Evolutionary conservation across 1,139 yeast genomes (phyloP).

Genomic region (Kluyveromyces marxianus): DNA sequence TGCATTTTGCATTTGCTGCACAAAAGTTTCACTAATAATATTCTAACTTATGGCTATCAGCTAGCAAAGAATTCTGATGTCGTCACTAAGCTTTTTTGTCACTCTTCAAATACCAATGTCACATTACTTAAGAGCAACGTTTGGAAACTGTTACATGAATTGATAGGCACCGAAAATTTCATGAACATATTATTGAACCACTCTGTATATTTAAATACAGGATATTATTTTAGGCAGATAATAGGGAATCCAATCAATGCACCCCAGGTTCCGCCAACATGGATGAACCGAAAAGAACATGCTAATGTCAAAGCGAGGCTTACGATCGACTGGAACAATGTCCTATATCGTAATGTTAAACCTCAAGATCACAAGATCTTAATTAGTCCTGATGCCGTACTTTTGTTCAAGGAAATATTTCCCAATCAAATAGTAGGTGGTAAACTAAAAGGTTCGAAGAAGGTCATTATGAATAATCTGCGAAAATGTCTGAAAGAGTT

Average conservation of each 20-base stretch:
- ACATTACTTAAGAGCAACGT: slow-evolving; percentile 13
- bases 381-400: slow-evolving; percentile 7
- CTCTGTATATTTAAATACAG: slow-evolving; percentile 16
- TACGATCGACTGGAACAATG: slow-evolving; percentile 4
- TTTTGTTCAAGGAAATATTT: slow-evolving; percentile 11
- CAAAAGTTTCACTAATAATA: slow-evolving; percentile 14
- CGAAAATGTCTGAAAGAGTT: neutral
- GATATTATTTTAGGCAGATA: slow-evolving; percentile 17
- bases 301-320: slow-evolving; percentile 2
- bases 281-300: slow-evolving; percentile 5
- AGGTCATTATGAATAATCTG: neutral
- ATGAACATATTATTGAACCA: slow-evolving; percentile 20
- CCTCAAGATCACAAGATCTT: slow-evolving; percentile 6
- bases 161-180: slow-evolving; percentile 22
- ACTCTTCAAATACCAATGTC: slow-evolving; percentile 17
- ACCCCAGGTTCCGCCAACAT: slow-evolving; percentile 19
- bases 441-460: neutral
- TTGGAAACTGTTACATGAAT: slow-evolving; percentile 21
- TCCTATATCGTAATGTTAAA: slow-evolving; percentile 11
- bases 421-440: neutral
- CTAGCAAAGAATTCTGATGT: slow-evolving; percentile 17
- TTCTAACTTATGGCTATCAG: slow-evolving; percentile 23
- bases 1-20: slow-evolving; percentile 17
- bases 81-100: slow-evolving; percentile 17
- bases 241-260: slow-evolving; percentile 21